A percentile compares a stretch with the other conserved stretches of the same genome.
phyloP scores from a whole-genome alignment of 345 rosid species.

The Lepidium sativum region DNA sequence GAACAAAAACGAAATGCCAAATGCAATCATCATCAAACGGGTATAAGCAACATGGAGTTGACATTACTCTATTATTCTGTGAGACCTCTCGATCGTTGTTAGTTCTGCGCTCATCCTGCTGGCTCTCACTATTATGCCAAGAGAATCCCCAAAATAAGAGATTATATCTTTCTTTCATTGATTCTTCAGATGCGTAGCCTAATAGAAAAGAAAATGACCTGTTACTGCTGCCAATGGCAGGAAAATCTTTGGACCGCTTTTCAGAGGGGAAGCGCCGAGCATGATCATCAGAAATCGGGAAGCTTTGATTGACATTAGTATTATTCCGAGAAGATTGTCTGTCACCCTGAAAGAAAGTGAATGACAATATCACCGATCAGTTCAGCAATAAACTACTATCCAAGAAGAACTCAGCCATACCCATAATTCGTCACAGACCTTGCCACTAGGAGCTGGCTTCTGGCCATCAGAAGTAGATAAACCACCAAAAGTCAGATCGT shows the following conservation, averaged over 20 bases:
- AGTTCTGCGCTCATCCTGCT: slow-evolving; percentile 18
- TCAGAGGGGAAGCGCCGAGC: slow-evolving; percentile 38
- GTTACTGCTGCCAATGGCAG: slow-evolving; percentile 36
- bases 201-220: slow-evolving; percentile 34
- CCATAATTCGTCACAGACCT: slow-evolving; percentile 32
- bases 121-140: slow-evolving; percentile 9
- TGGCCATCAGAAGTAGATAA: slow-evolving; percentile 32
- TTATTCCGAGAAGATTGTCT: slow-evolving; percentile 33
- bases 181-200: background rate
- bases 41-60: slow-evolving; percentile 13
- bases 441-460: slow-evolving; percentile 34
- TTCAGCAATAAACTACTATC: slow-evolving; percentile 3
- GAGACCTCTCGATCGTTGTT: slow-evolving; percentile 11
- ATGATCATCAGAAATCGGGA: slow-evolving; percentile 31
- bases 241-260: slow-evolving; percentile 28
- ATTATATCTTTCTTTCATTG: background rate
- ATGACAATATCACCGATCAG: background rate
- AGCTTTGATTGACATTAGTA: slow-evolving; percentile 30
- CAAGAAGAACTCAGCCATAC: slow-evolving; percentile 16
- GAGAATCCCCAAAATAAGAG: slow-evolving; percentile 8
- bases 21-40: background rate
- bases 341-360: slow-evolving; percentile 46
- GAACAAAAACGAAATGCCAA: slow-evolving; percentile 4
- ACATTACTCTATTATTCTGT: slow-evolving; percentile 18
- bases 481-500: slow-evolving; percentile 55